Conservation (phyloP, 495 filamentous ascomycete species). For the Penicillium daleae region DNA sequence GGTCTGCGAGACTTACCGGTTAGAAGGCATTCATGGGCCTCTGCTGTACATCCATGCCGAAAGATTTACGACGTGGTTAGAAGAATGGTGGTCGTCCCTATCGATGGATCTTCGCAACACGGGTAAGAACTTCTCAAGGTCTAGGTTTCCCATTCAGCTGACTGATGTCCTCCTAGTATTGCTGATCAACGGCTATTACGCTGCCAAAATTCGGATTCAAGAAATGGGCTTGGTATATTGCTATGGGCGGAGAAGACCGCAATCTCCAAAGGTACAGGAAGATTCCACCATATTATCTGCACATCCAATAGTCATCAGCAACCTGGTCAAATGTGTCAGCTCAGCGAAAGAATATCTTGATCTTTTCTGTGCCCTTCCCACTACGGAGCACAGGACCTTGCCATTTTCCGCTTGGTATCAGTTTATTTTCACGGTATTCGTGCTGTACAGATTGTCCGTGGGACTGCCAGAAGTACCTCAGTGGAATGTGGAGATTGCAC, state of each 20-base stretch:
- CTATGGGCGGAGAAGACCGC: constrained; percentile 21
- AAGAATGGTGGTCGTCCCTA: constrained; percentile 24
- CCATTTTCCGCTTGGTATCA: background rate
- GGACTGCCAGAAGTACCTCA: background rate
- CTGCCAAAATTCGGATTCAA: constrained; percentile 19
- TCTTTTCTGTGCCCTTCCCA: background rate
- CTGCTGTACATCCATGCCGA: constrained; percentile 20
- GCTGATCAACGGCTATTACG: constrained; percentile 18
- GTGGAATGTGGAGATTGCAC: background rate
- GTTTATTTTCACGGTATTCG: background rate
- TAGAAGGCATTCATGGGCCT: background rate
- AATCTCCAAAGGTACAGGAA: background rate
- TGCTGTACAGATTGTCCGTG: background rate
- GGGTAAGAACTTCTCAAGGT: background rate
- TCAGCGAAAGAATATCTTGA: constrained; percentile 1
- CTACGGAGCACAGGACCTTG: background rate
- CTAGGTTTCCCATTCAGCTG: background rate
- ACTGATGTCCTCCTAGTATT: background rate
- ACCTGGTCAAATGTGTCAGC: background rate
- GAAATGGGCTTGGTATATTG: constrained; percentile 27
- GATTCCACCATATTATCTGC: background rate
- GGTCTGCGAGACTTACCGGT: background rate
- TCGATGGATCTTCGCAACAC: constrained; percentile 17
- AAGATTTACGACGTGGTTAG: constrained; percentile 21
- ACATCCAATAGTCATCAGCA: background rate